Evolutionary conservation across 164 flowering plant genomes (phyloP), one percentile per base, ranked within the genome.

Genomic region (Piper betle): DNA sequence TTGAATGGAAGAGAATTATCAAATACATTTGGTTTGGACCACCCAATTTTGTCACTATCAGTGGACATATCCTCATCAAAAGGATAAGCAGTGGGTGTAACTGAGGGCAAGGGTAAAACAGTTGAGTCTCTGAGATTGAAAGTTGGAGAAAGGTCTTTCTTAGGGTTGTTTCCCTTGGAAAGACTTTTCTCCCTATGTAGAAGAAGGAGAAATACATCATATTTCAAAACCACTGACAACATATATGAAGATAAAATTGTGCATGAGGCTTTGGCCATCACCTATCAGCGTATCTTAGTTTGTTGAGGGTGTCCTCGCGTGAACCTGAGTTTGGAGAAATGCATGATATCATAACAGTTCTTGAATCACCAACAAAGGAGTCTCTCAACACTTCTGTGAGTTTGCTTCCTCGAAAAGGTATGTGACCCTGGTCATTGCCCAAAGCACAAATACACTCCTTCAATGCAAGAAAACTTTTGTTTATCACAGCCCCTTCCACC

Each of bases 261-360:
- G 12, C 3, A 55, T 19, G 39, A 13, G 5, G 33, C 6, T 38
- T 9, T 8, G 39, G 52, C 17, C 11, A 61, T 60, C 56, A 91
- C 97, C 97, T 88, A 80, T 91, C 97, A 65, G 97, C 97, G 74
- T 91, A 91, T 86, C 97, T 79, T 62, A 91, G 73, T 4, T 96
- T 91, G 76, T 91, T 91, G 43, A 91, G 81, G 39, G 96, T 86
- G 64, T 91, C 96, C 64, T 91, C 97, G 69, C 93, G 84, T 13
- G 97, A 91, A 53, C 97, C 96, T 2, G 96, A 77, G 68, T 81
- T 81, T 12, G 97, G 97, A 37, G 97, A 91, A 70, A 91, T 78
- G 70, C 97, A 91, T 11, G 97, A 91, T 66, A 91, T 91, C 97
- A 91, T 91, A 3, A 91, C 96, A 55, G 97, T 91, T 37, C 93